Evolutionary conservation across 495 filamentous ascomycete genomes (phyloP).

Genomic region (Sordaria brevicollis): DNA sequence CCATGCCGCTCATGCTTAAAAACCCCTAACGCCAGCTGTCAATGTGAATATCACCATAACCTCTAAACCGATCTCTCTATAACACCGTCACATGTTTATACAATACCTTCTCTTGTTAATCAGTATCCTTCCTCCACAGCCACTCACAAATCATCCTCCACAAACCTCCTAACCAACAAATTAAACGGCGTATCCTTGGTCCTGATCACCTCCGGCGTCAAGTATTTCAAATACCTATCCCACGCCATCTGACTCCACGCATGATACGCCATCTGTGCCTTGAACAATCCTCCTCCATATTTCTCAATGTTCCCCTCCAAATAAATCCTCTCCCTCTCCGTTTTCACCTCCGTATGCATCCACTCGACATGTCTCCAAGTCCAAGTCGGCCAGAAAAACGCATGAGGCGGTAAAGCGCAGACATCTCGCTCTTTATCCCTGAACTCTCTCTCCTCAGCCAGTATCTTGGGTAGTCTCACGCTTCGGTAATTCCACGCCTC

Average conservation of each 20-base stretch:
- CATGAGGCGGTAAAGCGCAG: conserved; percentile 31
- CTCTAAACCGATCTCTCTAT: background rate
- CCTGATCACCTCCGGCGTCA: conserved; percentile 28
- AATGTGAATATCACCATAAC: background rate
- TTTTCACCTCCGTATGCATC: conserved; percentile 30
- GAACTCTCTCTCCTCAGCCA: conserved; percentile 24
- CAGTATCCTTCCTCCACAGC: background rate
- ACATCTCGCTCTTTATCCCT: conserved; percentile 14
- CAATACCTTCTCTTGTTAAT: background rate
- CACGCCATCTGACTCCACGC: conserved; percentile 38
- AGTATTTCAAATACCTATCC: conserved; percentile 27
- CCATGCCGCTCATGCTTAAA: too few species aligned
- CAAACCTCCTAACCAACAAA: conserved; percentile 32
- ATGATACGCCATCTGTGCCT: conserved; percentile 36
- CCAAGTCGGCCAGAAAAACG: conserved; percentile 44
- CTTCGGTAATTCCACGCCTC: conserved; percentile 38
- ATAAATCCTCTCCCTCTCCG: conserved; percentile 17
- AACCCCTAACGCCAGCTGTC: background rate
- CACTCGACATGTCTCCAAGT: conserved; percentile 34
- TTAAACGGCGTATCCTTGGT: conserved; percentile 35
- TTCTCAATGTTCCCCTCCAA: conserved; percentile 25
- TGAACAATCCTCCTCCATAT: conserved; percentile 30
- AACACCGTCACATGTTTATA: background rate
- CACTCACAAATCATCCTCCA: conserved; percentile 28
- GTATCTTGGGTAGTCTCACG: conserved; percentile 30